phyloP scores from a whole-genome alignment of 2,329 filamentous ascomycete genomes.

The Diaporthe longicolla region DNA sequence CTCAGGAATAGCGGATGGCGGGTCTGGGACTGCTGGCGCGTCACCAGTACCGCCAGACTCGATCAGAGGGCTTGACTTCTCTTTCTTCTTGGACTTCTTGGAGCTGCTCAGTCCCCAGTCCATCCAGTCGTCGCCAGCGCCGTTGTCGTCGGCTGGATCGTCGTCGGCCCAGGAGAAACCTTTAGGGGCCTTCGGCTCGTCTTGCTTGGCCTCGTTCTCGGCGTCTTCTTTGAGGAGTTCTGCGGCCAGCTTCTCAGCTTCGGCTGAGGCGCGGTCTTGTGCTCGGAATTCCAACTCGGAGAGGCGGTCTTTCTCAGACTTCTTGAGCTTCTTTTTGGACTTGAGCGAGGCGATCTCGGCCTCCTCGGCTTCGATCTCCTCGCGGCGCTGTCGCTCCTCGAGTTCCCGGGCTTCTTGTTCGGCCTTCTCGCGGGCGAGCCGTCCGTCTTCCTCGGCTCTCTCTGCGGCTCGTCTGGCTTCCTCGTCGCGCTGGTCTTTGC shows the following conservation, averaged over 20 bases:
- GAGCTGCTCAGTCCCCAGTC: slow-evolving; percentile 47
- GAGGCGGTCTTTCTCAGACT: slow-evolving; percentile 37
- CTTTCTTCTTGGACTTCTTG: slow-evolving; percentile 59
- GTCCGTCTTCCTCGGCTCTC: slow-evolving; percentile 33
- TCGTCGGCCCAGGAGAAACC: slow-evolving; percentile 40
- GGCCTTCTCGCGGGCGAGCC: slow-evolving; percentile 26
- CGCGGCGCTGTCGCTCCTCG: slow-evolving; percentile 36
- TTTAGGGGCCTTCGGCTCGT: not conserved
- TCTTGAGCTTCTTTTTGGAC: slow-evolving; percentile 39
- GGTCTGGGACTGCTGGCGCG: slow-evolving; percentile 19
- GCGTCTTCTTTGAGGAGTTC: slow-evolving; percentile 48
- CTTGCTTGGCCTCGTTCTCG: slow-evolving; percentile 38
- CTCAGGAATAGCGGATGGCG: slow-evolving; percentile 41
- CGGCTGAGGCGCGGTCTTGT: slow-evolving; percentile 35
- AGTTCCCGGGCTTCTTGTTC: slow-evolving; percentile 38
- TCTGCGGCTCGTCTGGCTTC: slow-evolving; percentile 34
- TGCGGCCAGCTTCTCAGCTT: slow-evolving; percentile 34
- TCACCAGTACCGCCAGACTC: slow-evolving; percentile 43
- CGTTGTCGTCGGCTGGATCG: slow-evolving; percentile 30
- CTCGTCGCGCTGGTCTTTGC: slow-evolving; percentile 38
- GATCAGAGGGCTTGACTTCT: slow-evolving; percentile 40
- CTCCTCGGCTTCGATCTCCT: slow-evolving; percentile 40
- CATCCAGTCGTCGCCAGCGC: slow-evolving; percentile 40
- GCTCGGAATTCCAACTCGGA: slow-evolving; percentile 38
- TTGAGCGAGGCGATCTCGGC: slow-evolving; percentile 37